These are phyloP conservation scores for Xylariaceae sp. DNA, from an alignment of 2,329 filamentous ascomycete genomes.

Conservation along the genomic window DNA sequence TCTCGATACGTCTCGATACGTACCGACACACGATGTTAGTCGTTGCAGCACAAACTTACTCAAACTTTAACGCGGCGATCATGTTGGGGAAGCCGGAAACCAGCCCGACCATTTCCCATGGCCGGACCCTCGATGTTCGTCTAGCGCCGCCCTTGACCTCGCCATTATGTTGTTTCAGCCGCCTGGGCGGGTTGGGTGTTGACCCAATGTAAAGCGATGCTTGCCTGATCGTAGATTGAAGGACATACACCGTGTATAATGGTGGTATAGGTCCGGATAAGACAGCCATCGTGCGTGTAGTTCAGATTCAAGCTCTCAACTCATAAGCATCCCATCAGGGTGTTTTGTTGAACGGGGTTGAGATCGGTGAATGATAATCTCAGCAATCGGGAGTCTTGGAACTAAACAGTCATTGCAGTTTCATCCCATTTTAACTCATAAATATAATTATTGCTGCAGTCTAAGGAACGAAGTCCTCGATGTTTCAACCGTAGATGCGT, in stretches of 20 bases:
- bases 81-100: slow-evolving; percentile 86
- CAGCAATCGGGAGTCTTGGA: background rate
- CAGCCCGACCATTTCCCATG: slow-evolving; percentile 86
- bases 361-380: background rate
- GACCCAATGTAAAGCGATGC: slow-evolving; percentile 81
- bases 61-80: slow-evolving; percentile 86
- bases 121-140: slow-evolving; percentile 65
- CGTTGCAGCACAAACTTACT: slow-evolving; percentile 51
- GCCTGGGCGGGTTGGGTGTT: slow-evolving; percentile 79
- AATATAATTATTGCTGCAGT: background rate
- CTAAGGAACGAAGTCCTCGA: background rate
- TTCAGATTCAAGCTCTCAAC: background rate
- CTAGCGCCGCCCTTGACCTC: slow-evolving; percentile 72
- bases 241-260: slow-evolving; percentile 88
- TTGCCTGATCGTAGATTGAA: slow-evolving; percentile 72
- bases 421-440: slow-evolving; percentile 2
- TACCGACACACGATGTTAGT: too few species aligned
- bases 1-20: background rate
- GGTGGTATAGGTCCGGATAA: slow-evolving; percentile 64
- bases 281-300: slow-evolving; percentile 35
- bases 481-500: background rate
- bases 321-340: background rate
- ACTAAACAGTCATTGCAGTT: slow-evolving; percentile 2
- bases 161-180: slow-evolving; percentile 90
- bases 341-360: background rate